Percentiles rank a stretch among this genome's conserved stretches.
Evolutionary conservation across 345 rosid genomes (phyloP).

Genomic region (Ceriops tagal): DNA sequence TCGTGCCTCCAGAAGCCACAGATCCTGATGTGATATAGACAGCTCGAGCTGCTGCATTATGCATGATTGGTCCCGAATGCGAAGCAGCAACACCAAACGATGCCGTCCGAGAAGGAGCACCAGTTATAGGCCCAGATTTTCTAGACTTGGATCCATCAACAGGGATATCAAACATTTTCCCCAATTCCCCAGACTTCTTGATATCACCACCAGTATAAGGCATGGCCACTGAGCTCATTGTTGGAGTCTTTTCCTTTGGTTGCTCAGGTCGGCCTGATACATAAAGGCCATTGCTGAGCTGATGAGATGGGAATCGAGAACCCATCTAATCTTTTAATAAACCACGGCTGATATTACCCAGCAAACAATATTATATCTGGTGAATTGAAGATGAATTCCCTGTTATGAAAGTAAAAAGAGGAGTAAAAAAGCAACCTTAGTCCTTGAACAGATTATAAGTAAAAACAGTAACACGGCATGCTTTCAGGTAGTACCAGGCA

Average conservation of each 20-base stretch:
- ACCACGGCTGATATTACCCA: slow-evolving; percentile 15
- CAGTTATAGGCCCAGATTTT: slow-evolving; percentile 90
- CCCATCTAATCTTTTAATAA: slow-evolving; percentile 52
- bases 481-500: not conserved
- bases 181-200: slow-evolving; percentile 87
- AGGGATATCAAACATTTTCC: slow-evolving; percentile 94
- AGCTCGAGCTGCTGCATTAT: slow-evolving; percentile 72
- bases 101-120: slow-evolving; percentile 79
- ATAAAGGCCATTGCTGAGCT: slow-evolving; percentile 81
- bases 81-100: slow-evolving; percentile 80
- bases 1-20: slow-evolving; percentile 49
- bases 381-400: slow-evolving; percentile 30
- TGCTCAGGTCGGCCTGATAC: slow-evolving; percentile 95
- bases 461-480: slow-evolving; percentile 2
- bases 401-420: slow-evolving; percentile 16
- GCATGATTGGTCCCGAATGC: slow-evolving; percentile 80
- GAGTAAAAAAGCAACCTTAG: not conserved
- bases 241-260: slow-evolving; percentile 77
- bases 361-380: slow-evolving; percentile 7
- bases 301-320: slow-evolving; percentile 86
- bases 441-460: not conserved
- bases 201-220: slow-evolving; percentile 97
- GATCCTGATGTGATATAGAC: slow-evolving; percentile 69
- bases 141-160: slow-evolving; percentile 64
- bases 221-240: slow-evolving; percentile 86